Conservation (phyloP, 257 asterid species). For the Cinchona pubescens region DNA sequence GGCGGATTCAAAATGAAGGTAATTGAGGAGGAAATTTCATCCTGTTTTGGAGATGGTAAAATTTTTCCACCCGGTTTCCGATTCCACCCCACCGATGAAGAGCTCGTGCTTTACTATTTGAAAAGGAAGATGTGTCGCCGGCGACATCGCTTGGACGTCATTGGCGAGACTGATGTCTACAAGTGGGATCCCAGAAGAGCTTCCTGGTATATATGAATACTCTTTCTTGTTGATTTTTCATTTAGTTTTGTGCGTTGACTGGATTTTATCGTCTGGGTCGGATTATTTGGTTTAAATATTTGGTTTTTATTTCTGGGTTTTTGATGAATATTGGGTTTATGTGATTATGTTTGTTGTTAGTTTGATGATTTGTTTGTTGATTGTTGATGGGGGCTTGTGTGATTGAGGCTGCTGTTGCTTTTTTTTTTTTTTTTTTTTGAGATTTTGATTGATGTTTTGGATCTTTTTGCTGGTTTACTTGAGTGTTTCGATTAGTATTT, state of each 20-base stretch:
- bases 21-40: constrained; percentile 24
- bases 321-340: not conserved
- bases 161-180: constrained; percentile 72
- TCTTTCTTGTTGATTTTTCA: not conserved
- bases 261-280: not conserved
- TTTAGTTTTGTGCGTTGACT: not conserved
- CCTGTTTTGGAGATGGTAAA: constrained; percentile 32
- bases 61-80: constrained; percentile 82
- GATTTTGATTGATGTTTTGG: not conserved
- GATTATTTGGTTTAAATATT: not conserved
- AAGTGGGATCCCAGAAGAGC: constrained; percentile 88
- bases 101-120: constrained; percentile 65
- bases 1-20: constrained; percentile 17
- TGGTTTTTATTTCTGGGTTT: not conserved
- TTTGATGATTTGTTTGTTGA: not conserved
- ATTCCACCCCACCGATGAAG: constrained; percentile 93
- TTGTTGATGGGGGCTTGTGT: not conserved
- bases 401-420: not conserved
- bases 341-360: not conserved
- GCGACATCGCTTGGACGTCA: constrained; percentile 47
- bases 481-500: not conserved
- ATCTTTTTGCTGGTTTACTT: not conserved
- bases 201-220: constrained; percentile 52
- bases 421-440: not conserved
- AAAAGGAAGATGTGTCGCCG: constrained; percentile 70